Conservation (phyloP, 345 rosid species). For the Arabidopsis thaliana region DNA sequence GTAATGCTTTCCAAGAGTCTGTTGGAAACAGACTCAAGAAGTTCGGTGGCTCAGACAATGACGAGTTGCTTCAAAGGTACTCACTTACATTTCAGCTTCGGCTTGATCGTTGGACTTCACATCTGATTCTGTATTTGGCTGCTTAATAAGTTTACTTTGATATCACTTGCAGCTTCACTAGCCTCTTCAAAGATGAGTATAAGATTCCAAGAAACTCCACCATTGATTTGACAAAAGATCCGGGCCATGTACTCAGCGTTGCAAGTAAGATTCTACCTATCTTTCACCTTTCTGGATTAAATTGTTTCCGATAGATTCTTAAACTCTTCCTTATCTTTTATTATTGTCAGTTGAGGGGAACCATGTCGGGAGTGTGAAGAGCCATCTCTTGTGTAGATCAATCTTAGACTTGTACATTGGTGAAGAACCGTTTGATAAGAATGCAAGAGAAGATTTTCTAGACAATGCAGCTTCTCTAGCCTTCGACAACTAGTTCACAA, state of each 20-base stretch:
- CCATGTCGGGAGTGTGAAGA: slow-evolving; percentile 77
- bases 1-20: slow-evolving; percentile 83
- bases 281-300: background rate
- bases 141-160: background rate
- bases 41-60: slow-evolving; percentile 65
- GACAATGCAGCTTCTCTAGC: slow-evolving; percentile 60
- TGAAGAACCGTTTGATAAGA: slow-evolving; percentile 74
- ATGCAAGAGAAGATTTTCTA: slow-evolving; percentile 75
- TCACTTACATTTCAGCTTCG: background rate
- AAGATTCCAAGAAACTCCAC: slow-evolving; percentile 81
- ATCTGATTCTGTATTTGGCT: background rate
- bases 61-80: slow-evolving; percentile 82
- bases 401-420: slow-evolving; percentile 83
- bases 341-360: slow-evolving; percentile 67
- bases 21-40: slow-evolving; percentile 80
- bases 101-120: background rate
- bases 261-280: slow-evolving; percentile 52
- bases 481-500: slow-evolving; percentile 18
- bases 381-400: slow-evolving; percentile 76
- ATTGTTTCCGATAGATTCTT: background rate
- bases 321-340: background rate
- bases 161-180: slow-evolving; percentile 64
- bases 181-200: slow-evolving; percentile 87
- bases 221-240: slow-evolving; percentile 74
- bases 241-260: slow-evolving; percentile 66